A percentile compares a stretch with the other conserved stretches of the same genome.
These are phyloP conservation scores for Sedum album DNA, from an alignment of 164 flowering plant species.

Conservation along the genomic window DNA sequence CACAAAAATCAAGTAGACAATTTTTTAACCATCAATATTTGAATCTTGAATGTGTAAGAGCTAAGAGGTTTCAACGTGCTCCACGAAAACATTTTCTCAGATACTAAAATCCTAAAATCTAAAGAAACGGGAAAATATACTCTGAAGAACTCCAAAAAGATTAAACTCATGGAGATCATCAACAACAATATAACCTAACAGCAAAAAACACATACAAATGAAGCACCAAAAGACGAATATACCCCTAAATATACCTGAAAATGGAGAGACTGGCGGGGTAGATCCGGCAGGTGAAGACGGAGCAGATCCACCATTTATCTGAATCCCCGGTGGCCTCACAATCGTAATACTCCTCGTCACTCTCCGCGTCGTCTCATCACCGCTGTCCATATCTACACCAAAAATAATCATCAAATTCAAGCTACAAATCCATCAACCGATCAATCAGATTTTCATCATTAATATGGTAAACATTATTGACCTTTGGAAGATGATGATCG, in stretches of 20 bases:
- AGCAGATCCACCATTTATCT: conserved; percentile 36
- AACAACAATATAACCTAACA: not conserved
- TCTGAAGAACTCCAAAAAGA: not conserved
- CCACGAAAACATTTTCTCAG: too few species aligned
- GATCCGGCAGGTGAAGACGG: conserved; percentile 50
- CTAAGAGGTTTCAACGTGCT: too few species aligned
- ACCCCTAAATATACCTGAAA: conserved; percentile 44
- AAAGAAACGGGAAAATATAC: not conserved
- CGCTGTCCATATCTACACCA: conserved; percentile 24
- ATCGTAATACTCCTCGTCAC: conserved; percentile 82
- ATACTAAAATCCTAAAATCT: too few species aligned
- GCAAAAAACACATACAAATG: not conserved
- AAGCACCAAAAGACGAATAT: not conserved
- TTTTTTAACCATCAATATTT: too few species aligned
- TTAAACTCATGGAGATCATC: not conserved
- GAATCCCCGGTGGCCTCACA: conserved; percentile 51
- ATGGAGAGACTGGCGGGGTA: conserved; percentile 72
- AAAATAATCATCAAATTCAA: not conserved
- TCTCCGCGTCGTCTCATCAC: conserved; percentile 29
- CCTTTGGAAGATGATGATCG: conserved; percentile 2
- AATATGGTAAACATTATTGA: not conserved
- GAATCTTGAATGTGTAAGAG: too few species aligned
- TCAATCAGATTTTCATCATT: too few species aligned
- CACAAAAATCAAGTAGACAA: too few species aligned
- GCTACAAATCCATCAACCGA: not conserved